Conservation (phyloP, 2,329 filamentous ascomycete genomes). For the Cordyceps cateniannulata region DNA sequence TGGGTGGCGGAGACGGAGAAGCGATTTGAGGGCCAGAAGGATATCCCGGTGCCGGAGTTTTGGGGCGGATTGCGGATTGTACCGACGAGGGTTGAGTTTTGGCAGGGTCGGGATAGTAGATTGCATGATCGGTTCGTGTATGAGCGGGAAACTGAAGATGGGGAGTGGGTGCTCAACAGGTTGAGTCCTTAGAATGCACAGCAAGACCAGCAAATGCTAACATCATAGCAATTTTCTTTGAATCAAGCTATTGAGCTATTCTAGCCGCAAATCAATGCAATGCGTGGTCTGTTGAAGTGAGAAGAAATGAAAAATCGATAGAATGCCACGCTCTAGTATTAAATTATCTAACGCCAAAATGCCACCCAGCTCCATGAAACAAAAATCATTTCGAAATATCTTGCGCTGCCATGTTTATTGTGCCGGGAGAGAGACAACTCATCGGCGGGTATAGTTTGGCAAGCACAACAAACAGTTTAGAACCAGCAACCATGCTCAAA, state of each 20-base stretch:
- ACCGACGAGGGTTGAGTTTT: slow-evolving; percentile 88
- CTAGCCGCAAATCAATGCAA: not conserved
- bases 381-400: not conserved
- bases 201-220: not conserved
- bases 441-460: slow-evolving; percentile 8
- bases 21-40: slow-evolving; percentile 65
- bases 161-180: slow-evolving; percentile 61
- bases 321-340: not conserved
- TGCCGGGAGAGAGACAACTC: slow-evolving; percentile 5
- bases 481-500: not conserved
- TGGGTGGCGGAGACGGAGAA: slow-evolving; percentile 72
- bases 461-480: not conserved
- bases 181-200: slow-evolving; percentile 55
- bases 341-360: too few species aligned
- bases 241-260: not conserved
- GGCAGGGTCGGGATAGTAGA: slow-evolving; percentile 84
- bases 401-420: not conserved
- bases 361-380: not conserved
- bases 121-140: slow-evolving; percentile 94
- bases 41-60: slow-evolving; percentile 86
- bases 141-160: slow-evolving; percentile 48
- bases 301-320: not conserved
- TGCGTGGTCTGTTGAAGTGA: not conserved
- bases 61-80: slow-evolving; percentile 89
- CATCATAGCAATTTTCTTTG: not conserved